A percentile compares a stretch with the other conserved stretches of the same genome.
These are phyloP conservation scores for Anacardium occidentale DNA, from an alignment of 345 rosid species.

Conservation along the genomic window DNA sequence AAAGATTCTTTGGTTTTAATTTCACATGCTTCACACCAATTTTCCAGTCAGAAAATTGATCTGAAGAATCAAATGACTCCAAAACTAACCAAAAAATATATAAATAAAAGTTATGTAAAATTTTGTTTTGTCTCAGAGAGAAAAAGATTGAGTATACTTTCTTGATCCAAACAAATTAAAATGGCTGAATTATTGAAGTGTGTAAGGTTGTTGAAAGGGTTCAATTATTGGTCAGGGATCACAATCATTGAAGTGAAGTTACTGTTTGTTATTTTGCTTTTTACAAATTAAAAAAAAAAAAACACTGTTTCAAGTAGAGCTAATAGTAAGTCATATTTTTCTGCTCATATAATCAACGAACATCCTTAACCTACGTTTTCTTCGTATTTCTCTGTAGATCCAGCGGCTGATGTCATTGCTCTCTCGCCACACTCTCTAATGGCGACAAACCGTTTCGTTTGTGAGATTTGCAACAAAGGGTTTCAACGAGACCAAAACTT, in stretches of 20 bases:
- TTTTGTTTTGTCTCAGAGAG: background rate
- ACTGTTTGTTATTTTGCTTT: slow-evolving; percentile 21
- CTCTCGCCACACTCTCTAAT: slow-evolving; percentile 29
- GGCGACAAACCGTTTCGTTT: slow-evolving; percentile 27
- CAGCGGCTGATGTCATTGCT: slow-evolving; percentile 36
- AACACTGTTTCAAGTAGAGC: slow-evolving; percentile 26
- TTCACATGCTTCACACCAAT: too few relatives aligned
- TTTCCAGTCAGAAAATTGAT: too few relatives aligned
- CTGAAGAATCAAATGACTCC: too few relatives aligned
- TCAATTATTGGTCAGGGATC: slow-evolving; percentile 46
- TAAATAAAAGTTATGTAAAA: background rate
- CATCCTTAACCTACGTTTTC: background rate
- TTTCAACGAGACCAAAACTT: slow-evolving; percentile 34
- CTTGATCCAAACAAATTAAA: slow-evolving; percentile 8
- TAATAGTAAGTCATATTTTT: background rate
- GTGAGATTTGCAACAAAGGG: slow-evolving; percentile 20
- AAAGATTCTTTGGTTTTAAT: too few relatives aligned
- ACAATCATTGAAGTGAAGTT: slow-evolving; percentile 41
- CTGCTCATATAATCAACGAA: too few relatives aligned
- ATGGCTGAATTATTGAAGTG: slow-evolving; percentile 32
- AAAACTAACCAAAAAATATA: background rate
- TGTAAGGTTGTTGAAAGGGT: slow-evolving; percentile 27
- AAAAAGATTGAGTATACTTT: background rate
- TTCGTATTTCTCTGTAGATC: slow-evolving; percentile 23
- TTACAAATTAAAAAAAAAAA: too few relatives aligned